phyloP scores from a whole-genome alignment of 257 asterid genomes.

The Lavandula angustifolia region DNA sequence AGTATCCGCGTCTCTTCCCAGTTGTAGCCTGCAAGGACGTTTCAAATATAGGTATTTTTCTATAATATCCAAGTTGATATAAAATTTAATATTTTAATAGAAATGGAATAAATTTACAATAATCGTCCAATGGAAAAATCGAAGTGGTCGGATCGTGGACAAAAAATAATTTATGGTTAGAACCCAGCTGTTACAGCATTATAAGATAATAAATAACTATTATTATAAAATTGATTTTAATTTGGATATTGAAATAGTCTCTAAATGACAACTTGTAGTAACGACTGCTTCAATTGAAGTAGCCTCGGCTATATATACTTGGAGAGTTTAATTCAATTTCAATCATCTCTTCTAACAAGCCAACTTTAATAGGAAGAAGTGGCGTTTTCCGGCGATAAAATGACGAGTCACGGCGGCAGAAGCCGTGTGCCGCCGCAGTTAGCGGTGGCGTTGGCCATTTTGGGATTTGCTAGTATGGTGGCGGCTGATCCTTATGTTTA shows the following conservation, averaged over 20 bases:
- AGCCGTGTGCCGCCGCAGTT: constrained; percentile 47
- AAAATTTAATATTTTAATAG: constrained; percentile 22
- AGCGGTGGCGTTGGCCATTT: constrained; percentile 52
- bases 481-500: constrained; percentile 53
- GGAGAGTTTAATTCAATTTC: constrained; percentile 5
- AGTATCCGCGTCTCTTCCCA: constrained; percentile 25
- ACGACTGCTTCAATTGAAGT: constrained; percentile 27
- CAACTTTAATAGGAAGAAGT: constrained; percentile 20
- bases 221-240: constrained; percentile 11
- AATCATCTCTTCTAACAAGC: constrained; percentile 31
- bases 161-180: neutral
- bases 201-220: no score
- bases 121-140: constrained; percentile 17
- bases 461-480: constrained; percentile 44
- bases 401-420: constrained; percentile 46
- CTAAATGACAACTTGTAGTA: constrained; percentile 44
- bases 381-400: constrained; percentile 33
- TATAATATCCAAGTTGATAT: neutral
- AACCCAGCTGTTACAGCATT: constrained; percentile 46
- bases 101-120: constrained; percentile 31
- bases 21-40: neutral
- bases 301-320: constrained; percentile 40
- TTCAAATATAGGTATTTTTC: no score
- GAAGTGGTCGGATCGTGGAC: constrained; percentile 29
- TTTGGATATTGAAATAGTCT: constrained; percentile 31